Evolutionary conservation across 2,329 filamentous ascomycete genomes (phyloP).

Genomic region (Alternaria conjuncta): DNA sequence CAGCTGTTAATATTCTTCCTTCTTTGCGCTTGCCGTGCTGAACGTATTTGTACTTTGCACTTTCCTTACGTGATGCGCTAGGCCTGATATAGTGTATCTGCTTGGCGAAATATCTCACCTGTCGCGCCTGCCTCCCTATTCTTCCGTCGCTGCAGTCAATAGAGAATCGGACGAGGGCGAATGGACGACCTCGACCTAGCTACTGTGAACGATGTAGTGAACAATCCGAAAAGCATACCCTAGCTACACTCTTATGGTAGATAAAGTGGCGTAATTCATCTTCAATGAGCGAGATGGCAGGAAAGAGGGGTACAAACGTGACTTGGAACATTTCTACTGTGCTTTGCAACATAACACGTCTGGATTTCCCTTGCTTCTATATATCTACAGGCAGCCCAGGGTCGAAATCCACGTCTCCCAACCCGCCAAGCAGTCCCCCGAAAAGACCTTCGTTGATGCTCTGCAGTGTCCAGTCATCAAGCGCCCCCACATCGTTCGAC

Average conservation of each 20-base stretch:
- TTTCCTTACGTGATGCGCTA: neutral
- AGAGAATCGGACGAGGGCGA: neutral
- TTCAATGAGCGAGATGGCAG: neutral
- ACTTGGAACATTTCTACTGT: neutral
- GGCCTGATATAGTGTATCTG: neutral
- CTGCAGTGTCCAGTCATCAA: conserved; percentile 21
- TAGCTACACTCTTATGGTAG: neutral
- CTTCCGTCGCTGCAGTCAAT: neutral
- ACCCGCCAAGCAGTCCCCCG: conserved; percentile 3
- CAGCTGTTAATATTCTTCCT: neutral
- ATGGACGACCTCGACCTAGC: neutral
- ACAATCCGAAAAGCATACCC: neutral
- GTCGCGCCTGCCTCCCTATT: neutral
- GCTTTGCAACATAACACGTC: neutral
- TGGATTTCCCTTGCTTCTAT: neutral
- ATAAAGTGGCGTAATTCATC: neutral
- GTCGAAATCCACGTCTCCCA: neutral
- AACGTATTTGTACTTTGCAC: neutral
- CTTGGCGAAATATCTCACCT: neutral
- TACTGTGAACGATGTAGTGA: neutral
- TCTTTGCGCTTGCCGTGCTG: neutral
- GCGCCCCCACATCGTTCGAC: neutral
- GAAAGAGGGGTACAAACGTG: neutral
- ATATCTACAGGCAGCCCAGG: neutral
- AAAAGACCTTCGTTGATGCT: conserved; percentile 19